A percentile compares a stretch with the other conserved stretches of the same genome.
Evolutionary conservation across 2,329 filamentous ascomycete species (phyloP).

Genomic region (Sclerotinia spermophila): DNA sequence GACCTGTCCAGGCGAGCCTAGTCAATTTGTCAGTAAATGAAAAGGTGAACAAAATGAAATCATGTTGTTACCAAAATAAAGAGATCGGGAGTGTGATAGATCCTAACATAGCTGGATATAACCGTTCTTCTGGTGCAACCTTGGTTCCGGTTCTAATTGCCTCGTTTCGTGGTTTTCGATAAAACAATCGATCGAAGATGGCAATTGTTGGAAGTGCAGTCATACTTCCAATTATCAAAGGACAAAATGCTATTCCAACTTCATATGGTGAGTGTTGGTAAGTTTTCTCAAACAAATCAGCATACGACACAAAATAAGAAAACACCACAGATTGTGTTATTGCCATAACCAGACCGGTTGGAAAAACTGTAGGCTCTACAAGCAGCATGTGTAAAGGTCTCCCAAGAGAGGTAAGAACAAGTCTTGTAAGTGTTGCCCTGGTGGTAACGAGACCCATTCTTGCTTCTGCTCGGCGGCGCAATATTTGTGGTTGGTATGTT

Average conservation of each 20-base stretch:
- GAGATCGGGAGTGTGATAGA: constrained; percentile 31
- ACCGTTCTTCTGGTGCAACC: constrained; percentile 51
- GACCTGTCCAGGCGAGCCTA: constrained; percentile 28
- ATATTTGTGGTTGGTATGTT: constrained; percentile 20
- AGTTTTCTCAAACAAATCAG: constrained; percentile 18
- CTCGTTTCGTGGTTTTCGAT: neutral
- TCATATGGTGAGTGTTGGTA: constrained; percentile 20
- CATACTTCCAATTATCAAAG: constrained; percentile 16
- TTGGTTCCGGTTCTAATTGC: neutral
- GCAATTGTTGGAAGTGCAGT: constrained; percentile 8
- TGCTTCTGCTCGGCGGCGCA: constrained; percentile 1
- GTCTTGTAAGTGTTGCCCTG: constrained; percentile 1
- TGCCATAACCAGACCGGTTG: constrained; percentile 15
- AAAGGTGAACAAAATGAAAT: accelerated
- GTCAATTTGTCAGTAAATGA: neutral
- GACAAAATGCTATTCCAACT: constrained; percentile 20
- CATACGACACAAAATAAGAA: constrained; percentile 20
- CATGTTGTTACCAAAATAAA: constrained; percentile 38
- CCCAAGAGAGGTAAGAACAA: constrained; percentile 17
- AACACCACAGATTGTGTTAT: constrained; percentile 21
- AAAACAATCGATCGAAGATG: constrained; percentile 12
- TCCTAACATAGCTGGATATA: constrained; percentile 55
- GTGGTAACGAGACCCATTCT: neutral
- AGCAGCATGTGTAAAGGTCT: constrained; percentile 23
- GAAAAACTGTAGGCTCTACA: constrained; percentile 20